Evolutionary conservation across 768 basidiomycete genomes (phyloP).

Genomic region (Suillus tomentosus): DNA sequence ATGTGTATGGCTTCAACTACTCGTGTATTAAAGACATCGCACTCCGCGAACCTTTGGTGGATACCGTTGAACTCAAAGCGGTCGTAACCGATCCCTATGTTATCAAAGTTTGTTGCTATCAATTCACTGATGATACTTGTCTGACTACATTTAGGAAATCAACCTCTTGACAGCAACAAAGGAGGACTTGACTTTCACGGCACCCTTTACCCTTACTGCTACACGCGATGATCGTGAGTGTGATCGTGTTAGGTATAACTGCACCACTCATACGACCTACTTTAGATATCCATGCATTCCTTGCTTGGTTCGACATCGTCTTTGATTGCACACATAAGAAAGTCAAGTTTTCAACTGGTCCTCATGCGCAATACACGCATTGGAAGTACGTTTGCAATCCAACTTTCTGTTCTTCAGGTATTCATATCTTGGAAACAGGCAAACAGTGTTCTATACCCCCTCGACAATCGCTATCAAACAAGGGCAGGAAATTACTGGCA

Average conservation of each 20-base stretch:
- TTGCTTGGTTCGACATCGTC: conserved; percentile 97
- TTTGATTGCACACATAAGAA: conserved; percentile 97
- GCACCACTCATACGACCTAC: conserved; percentile 11
- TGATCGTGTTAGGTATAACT: conserved; percentile 4
- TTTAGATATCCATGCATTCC: conserved; percentile 93
- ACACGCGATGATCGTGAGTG: conserved; percentile 92
- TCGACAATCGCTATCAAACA: conserved; percentile 67
- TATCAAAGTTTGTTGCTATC: conserved; percentile 66
- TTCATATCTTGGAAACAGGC: conserved; percentile 43
- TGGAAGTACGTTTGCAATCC: conserved; percentile 74
- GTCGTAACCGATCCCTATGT: conserved; percentile 92
- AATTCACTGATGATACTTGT: neutral
- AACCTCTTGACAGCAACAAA: conserved; percentile 90
- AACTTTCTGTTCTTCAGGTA: neutral
- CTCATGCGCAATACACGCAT: conserved; percentile 94
- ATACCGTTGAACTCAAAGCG: conserved; percentile 96
- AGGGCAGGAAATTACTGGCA: conserved; percentile 74
- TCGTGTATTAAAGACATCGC: conserved; percentile 99
- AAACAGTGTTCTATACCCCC: conserved; percentile 98
- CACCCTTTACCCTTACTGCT: conserved; percentile 76
- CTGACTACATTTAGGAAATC: conserved; percentile 62
- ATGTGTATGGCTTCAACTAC: conserved; percentile 99
- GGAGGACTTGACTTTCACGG: conserved; percentile 88
- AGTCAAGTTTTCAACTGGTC: conserved; percentile 94
- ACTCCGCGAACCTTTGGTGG: conserved; percentile 92